Percentiles rank a stretch among this genome's conserved stretches.
Evolutionary conservation across 163 green algal genomes (phyloP).

Genomic region (Volvox carteri): DNA sequence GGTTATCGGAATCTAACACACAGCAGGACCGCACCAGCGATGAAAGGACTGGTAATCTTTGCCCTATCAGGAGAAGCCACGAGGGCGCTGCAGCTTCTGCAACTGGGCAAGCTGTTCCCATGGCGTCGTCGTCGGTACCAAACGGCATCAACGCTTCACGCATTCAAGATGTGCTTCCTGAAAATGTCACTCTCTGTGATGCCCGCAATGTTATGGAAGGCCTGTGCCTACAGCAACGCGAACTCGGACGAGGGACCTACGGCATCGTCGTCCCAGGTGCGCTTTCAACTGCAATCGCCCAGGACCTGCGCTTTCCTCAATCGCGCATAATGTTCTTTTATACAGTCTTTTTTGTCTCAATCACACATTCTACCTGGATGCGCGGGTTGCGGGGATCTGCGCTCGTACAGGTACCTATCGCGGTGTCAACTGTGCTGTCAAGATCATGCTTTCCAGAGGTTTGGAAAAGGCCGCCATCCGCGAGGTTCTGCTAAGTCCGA

Average conservation of each 20-base stretch:
- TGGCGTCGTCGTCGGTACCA: not conserved
- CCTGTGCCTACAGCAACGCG: not conserved
- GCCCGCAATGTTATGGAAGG: not conserved
- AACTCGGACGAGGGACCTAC: conserved; percentile 34
- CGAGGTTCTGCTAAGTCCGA: conserved; percentile 22
- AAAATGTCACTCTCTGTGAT: conserved; percentile 7
- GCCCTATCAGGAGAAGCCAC: too few species aligned
- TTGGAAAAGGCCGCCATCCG: conserved; percentile 1
- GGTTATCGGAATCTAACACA: too few species aligned
- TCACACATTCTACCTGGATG: too few species aligned
- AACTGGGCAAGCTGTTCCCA: not conserved
- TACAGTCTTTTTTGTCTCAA: too few species aligned
- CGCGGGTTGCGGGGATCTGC: too few species aligned
- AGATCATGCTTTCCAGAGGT: conserved; percentile 17
- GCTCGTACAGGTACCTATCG: conserved; percentile 3
- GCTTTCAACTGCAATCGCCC: not conserved
- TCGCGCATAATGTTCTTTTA: too few species aligned
- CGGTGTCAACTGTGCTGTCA: not conserved
- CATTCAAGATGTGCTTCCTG: conserved; percentile 8
- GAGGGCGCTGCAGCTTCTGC: not conserved
- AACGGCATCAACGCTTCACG: conserved; percentile 1
- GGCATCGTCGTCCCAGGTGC: conserved; percentile 21
- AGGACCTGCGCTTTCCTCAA: too few species aligned
- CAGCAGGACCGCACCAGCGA: too few species aligned
- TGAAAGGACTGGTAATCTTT: too few species aligned